Base-by-base conservation (phyloP, 192 early-diverging fungal genomes). In the Rhizophlyctis rosea region DNA sequence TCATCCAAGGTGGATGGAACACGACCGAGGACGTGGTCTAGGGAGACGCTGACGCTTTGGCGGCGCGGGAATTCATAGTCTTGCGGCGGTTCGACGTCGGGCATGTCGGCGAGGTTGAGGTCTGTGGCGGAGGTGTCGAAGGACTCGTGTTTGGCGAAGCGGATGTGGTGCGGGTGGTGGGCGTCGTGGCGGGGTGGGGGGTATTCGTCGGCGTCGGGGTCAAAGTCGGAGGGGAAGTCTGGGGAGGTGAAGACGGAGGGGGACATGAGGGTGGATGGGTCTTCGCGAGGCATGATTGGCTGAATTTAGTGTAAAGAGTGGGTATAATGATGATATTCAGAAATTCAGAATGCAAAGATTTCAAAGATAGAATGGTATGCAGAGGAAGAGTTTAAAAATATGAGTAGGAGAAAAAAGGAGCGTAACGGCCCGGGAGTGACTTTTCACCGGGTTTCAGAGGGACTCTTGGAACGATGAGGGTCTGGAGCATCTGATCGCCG, bases 151-250 rank as follows among this genome's bases (percentile, higher is more conserved):
- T 47, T n/a, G 9, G n/a, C n/a, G 39, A 13, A 47, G 39, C n/a
- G 9, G 9, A 13, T n/a, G 39, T n/a, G 9, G 39, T 47, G 9
- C 9, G 9, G 9, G n/a, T n/a, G 39, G 9, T 47, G 9, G 9
- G 39, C 39, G 39, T 13, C 9, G 39, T n/a, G 9, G 9, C 9
- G 39, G 9, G 39, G 39, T 47, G n/a, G n/a, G 9, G 39, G n/a
- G 9, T n/a, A n/a, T n/a, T 47, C 39, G 39, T 47, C 39, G n/a
- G 39, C 39, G 9, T 47, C 39, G 39, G n/a, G n/a, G 34, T 64
- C 62, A 39, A 55, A 64, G 23, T 64, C 62, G 51, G 52, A 55
- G 4, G 62, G 62, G 27, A 64, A 64, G 53, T 64, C 62, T 21
- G 62, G 52, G 16, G 62, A n/a, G 2, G 62, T 64, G 28, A 55